These are phyloP conservation scores for Eutrema salsugineum DNA, from an alignment of 441 rosid species.

Conservation along the genomic window DNA sequence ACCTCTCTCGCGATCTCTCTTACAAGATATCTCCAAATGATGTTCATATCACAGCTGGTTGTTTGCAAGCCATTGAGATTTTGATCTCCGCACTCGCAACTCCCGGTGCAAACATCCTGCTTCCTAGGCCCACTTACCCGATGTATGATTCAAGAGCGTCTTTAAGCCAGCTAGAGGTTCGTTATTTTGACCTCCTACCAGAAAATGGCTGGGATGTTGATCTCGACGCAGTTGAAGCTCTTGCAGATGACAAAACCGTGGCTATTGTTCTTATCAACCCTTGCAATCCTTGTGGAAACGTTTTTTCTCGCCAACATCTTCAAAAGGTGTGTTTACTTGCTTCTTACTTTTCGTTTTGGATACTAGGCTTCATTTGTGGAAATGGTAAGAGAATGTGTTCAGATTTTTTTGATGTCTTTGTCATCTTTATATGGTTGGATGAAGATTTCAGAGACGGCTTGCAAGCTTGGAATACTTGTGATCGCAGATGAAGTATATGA, in stretches of 20 bases:
- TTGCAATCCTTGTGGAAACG: constrained; percentile 65
- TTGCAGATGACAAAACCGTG: constrained; percentile 47
- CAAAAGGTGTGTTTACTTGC: constrained; percentile 35
- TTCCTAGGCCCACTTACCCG: constrained; percentile 33
- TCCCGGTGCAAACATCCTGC: constrained; percentile 47
- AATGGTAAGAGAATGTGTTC: too few relatives aligned
- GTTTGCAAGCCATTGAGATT: constrained; percentile 47
- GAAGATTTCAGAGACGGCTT: constrained; percentile 51
- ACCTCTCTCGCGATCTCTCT: constrained; percentile 50
- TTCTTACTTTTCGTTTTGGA: background rate
- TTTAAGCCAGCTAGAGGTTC: constrained; percentile 32
- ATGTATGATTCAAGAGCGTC: constrained; percentile 37
- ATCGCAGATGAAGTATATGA: constrained; percentile 42
- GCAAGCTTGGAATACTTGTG: constrained; percentile 43
- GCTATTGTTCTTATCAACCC: constrained; percentile 49
- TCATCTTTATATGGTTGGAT: background rate
- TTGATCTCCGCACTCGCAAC: constrained; percentile 34
- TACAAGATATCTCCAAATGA: constrained; percentile 45
- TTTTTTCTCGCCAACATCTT: constrained; percentile 42
- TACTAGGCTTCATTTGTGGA: too few relatives aligned
- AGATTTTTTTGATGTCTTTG: too few relatives aligned
- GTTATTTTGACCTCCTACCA: constrained; percentile 44
- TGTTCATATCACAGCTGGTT: constrained; percentile 45
- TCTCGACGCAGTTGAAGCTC: constrained; percentile 40
- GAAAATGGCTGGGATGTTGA: constrained; percentile 58